phyloP scores from a whole-genome alignment of 345 rosid genomes.

The Salix purpurea region DNA sequence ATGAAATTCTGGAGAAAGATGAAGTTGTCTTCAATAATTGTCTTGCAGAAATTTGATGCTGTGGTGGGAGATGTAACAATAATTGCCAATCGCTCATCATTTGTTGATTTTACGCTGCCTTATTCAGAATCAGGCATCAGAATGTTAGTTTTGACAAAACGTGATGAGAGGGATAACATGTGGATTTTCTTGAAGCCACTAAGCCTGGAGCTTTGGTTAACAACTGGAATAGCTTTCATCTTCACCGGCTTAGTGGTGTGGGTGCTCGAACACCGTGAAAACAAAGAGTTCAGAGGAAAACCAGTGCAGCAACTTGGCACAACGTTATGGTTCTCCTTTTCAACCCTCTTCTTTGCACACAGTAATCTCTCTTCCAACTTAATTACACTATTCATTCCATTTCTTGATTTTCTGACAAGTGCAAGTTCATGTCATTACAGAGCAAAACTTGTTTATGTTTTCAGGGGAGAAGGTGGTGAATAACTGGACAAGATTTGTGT shows the following conservation, averaged over 20 bases:
- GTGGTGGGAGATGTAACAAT: slow-evolving; percentile 28
- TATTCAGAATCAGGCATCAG: slow-evolving; percentile 21
- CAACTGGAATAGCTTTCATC: not conserved
- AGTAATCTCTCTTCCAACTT: not conserved
- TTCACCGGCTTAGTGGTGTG: slow-evolving; percentile 38
- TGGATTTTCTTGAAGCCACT: slow-evolving; percentile 26
- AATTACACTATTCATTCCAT: too few relatives aligned
- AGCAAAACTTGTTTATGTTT: not conserved
- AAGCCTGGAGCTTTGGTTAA: slow-evolving; percentile 21
- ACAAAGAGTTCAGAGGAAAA: slow-evolving; percentile 41
- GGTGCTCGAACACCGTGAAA: slow-evolving; percentile 43
- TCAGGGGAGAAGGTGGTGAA: slow-evolving; percentile 45
- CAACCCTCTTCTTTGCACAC: slow-evolving; percentile 15
- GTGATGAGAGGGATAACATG: not conserved
- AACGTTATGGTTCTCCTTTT: slow-evolving; percentile 14
- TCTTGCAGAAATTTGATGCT: slow-evolving; percentile 12
- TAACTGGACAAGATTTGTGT: slow-evolving; percentile 41
- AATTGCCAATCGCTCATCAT: slow-evolving; percentile 10
- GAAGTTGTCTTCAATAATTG: not conserved
- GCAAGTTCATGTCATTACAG: not conserved
- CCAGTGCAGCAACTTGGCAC: slow-evolving; percentile 17
- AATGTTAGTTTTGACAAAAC: slow-evolving; percentile 14
- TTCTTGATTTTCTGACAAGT: not conserved
- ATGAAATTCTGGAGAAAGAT: not conserved
- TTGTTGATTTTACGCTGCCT: slow-evolving; percentile 25